Conservation (phyloP, 2,329 filamentous ascomycete genomes). For the Leptographium procerum region DNA sequence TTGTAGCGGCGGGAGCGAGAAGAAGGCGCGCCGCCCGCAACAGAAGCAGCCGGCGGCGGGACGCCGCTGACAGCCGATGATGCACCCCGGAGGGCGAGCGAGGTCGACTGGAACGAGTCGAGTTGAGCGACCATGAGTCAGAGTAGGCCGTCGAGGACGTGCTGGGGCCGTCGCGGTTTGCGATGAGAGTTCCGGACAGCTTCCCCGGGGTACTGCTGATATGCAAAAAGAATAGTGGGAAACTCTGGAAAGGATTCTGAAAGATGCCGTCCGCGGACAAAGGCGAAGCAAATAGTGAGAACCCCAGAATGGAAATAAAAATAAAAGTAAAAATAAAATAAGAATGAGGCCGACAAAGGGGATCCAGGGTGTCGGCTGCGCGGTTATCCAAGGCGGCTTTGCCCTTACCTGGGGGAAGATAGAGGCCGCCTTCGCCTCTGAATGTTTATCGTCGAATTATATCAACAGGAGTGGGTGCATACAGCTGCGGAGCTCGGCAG, state of each 20-base stretch:
- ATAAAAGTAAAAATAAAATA: neutral
- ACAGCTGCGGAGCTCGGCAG: neutral
- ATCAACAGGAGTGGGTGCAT: neutral
- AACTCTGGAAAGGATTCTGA: too few relatives aligned
- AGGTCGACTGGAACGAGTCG: conserved; percentile 19
- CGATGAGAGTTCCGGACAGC: neutral
- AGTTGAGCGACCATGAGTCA: conserved; percentile 22
- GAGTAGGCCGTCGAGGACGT: neutral
- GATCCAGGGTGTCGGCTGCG: too few relatives aligned
- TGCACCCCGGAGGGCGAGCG: conserved; percentile 21
- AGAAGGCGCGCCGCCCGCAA: neutral
- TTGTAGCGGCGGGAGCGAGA: conserved; percentile 44
- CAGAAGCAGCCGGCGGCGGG: conserved; percentile 8
- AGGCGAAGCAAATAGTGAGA: too few relatives aligned
- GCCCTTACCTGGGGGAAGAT: neutral
- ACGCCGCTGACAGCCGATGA: conserved; percentile 9
- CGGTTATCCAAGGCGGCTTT: neutral
- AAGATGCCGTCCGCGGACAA: neutral
- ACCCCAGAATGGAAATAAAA: too few relatives aligned
- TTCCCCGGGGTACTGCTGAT: too few relatives aligned
- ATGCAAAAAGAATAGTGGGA: too few relatives aligned
- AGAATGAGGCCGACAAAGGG: too few relatives aligned
- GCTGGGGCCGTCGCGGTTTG: neutral
- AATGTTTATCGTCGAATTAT: neutral
- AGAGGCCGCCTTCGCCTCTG: conserved; percentile 1